Conservation (phyloP, 192 early-diverging fungal species). For the Coemansia furcata region DNA sequence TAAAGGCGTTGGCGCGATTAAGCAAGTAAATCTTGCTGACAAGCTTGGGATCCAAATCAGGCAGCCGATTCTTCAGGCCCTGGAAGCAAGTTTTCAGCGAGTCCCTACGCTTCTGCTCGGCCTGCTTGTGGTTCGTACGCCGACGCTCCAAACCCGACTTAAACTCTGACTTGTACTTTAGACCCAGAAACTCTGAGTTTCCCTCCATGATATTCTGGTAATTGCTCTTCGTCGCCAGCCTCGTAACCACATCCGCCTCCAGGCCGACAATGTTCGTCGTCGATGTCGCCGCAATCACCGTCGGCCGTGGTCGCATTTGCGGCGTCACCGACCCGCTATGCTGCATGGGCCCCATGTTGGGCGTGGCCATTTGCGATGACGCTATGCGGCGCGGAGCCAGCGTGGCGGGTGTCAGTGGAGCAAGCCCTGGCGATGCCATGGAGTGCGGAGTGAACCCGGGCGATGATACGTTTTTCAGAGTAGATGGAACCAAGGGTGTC, state of each 20-base stretch:
- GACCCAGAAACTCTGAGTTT: constrained; percentile 76
- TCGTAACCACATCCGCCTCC: constrained; percentile 51
- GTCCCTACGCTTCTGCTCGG: constrained; percentile 95
- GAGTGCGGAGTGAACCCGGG: constrained; percentile 4
- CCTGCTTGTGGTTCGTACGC: constrained; percentile 89
- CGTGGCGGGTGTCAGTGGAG: neutral
- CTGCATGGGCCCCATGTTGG: constrained; percentile 7
- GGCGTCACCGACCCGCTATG: constrained; percentile 8
- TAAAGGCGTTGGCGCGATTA: constrained; percentile 63
- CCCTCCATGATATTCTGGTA: constrained; percentile 89
- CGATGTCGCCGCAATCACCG: constrained; percentile 24
- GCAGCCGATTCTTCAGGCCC: constrained; percentile 65
- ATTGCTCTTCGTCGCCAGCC: constrained; percentile 68
- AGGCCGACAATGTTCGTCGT: constrained; percentile 39
- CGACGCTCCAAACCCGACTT: constrained; percentile 77
- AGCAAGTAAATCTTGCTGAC: constrained; percentile 85
- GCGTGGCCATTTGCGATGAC: constrained; percentile 5
- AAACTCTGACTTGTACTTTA: constrained; percentile 72
- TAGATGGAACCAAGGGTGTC: constrained; percentile 44
- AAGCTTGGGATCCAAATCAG: constrained; percentile 74
- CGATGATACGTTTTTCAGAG: constrained; percentile 17
- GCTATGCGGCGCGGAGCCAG: neutral
- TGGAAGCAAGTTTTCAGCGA: constrained; percentile 91
- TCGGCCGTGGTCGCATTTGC: constrained; percentile 10
- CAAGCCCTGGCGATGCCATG: neutral